phyloP scores from a whole-genome alignment of 805 yeast genomes.

The Candida berthetii region DNA sequence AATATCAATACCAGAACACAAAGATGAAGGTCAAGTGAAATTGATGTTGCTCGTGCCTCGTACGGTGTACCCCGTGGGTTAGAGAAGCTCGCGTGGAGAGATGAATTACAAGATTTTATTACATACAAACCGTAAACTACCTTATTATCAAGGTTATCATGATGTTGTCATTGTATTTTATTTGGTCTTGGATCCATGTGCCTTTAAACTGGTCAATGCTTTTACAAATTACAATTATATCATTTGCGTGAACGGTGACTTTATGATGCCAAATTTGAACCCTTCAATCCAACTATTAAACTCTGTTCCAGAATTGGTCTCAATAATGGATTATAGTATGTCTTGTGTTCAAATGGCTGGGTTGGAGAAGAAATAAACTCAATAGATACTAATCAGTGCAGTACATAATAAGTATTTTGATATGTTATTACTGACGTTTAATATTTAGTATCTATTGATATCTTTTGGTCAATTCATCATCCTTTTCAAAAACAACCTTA shows the following conservation, averaged over 20 bases:
- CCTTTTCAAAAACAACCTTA: constrained; percentile 26
- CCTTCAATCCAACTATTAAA: constrained; percentile 61
- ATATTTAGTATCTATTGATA: neutral
- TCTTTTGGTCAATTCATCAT: constrained; percentile 2
- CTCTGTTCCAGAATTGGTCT: constrained; percentile 59
- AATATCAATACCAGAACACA: constrained; percentile 37
- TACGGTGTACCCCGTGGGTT: constrained; percentile 10
- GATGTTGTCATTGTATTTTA: constrained; percentile 67
- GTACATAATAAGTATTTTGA: too few species aligned
- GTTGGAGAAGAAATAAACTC: too few species aligned
- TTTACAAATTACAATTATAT: constrained; percentile 49
- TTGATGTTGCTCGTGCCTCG: constrained; percentile 75
- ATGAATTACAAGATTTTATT: constrained; percentile 31
- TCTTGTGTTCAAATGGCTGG: too few species aligned
- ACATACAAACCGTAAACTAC: constrained; percentile 49
- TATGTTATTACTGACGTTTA: constrained; percentile 10
- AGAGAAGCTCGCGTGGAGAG: constrained; percentile 16
- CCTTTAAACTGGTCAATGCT: constrained; percentile 42
- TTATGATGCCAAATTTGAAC: constrained; percentile 66
- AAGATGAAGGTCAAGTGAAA: constrained; percentile 72
- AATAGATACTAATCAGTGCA: too few species aligned
- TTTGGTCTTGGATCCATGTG: constrained; percentile 50
- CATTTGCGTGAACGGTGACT: constrained; percentile 84
- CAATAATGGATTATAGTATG: constrained; percentile 40
- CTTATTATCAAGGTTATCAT: constrained; percentile 91